Conservation (phyloP, 1,284 basidiomycete genomes). For the Lentinus polychrous region DNA sequence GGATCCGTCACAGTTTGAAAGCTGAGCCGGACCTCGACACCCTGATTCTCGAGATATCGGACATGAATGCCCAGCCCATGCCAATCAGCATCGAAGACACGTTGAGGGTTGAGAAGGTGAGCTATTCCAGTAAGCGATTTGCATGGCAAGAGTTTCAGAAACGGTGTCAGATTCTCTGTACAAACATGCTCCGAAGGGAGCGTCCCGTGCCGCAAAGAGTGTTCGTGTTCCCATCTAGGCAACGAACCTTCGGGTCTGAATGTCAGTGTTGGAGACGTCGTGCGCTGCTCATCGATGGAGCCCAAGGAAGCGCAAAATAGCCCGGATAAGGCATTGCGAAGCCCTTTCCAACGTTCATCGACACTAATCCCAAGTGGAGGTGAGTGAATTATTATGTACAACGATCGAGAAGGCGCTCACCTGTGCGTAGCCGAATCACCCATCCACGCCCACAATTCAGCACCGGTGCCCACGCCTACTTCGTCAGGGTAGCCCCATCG, state of each 20-base stretch:
- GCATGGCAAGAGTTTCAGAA: constrained; percentile 92
- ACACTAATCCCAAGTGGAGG: constrained; percentile 33
- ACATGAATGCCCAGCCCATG: constrained; percentile 83
- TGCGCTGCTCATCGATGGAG: constrained; percentile 64
- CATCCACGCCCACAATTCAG: constrained; percentile 89
- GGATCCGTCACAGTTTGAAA: constrained; percentile 84
- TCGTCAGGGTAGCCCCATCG: constrained; percentile 81
- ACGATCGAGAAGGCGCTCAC: constrained; percentile 31
- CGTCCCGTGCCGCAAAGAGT: constrained; percentile 67
- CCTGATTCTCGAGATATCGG: constrained; percentile 42
- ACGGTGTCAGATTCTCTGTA: constrained; percentile 95
- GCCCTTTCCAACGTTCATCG: constrained; percentile 75
- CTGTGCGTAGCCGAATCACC: constrained; percentile 44
- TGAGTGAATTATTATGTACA: not conserved
- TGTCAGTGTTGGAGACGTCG: constrained; percentile 52
- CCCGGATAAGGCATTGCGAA: constrained; percentile 86
- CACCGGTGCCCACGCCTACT: constrained; percentile 74
- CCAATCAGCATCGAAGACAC: constrained; percentile 83
- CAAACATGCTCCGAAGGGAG: constrained; percentile 84
- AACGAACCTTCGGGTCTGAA: constrained; percentile 55
- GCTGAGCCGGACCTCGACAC: constrained; percentile 65
- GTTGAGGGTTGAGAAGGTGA: constrained; percentile 78
- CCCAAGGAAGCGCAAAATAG: constrained; percentile 92
- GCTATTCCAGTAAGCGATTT: constrained; percentile 89
- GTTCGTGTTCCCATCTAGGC: constrained; percentile 42